Evolutionary conservation across 1,139 yeast genomes (phyloP).

Genomic region (Yamadazyma atlantica): DNA sequence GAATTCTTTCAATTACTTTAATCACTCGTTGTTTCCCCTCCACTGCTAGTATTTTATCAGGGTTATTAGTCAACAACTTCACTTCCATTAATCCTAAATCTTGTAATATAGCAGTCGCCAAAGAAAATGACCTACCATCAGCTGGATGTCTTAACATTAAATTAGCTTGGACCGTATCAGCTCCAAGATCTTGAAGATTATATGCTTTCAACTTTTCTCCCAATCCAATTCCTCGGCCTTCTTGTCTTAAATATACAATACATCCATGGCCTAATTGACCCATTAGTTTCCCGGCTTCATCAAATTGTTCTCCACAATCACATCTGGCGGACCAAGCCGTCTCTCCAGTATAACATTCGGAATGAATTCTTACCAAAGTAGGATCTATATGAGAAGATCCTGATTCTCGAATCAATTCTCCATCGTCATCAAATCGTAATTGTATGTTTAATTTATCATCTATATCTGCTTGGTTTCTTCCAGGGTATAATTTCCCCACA

Average conservation of each 20-base stretch:
- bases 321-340: conserved; percentile 99
- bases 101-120: conserved; percentile 88
- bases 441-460: conserved; percentile 46
- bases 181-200: conserved; percentile 95
- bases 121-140: conserved; percentile 87
- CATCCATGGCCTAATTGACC: conserved; percentile 87
- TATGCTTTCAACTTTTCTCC: conserved; percentile 97
- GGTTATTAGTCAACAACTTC: conserved; percentile 86
- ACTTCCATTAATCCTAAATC: conserved; percentile 79
- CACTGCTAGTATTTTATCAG: conserved; percentile 93
- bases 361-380: conserved; percentile 74
- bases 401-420: conserved; percentile 47
- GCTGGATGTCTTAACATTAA: conserved; percentile 93
- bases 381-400: conserved; percentile 42
- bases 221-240: conserved; percentile 96
- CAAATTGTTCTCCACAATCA: conserved; percentile 98
- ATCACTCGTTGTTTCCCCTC: conserved; percentile 76
- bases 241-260: conserved; percentile 93
- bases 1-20: conserved; percentile 79
- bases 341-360: conserved; percentile 98
- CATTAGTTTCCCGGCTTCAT: conserved; percentile 94
- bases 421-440: conserved; percentile 48
- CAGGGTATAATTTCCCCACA: conserved; percentile 84
- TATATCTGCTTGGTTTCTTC: conserved; percentile 67
- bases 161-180: conserved; percentile 97